These are phyloP conservation scores for Macrocybe gigantea DNA, from an alignment of 768 basidiomycete species.

Conservation along the genomic window DNA sequence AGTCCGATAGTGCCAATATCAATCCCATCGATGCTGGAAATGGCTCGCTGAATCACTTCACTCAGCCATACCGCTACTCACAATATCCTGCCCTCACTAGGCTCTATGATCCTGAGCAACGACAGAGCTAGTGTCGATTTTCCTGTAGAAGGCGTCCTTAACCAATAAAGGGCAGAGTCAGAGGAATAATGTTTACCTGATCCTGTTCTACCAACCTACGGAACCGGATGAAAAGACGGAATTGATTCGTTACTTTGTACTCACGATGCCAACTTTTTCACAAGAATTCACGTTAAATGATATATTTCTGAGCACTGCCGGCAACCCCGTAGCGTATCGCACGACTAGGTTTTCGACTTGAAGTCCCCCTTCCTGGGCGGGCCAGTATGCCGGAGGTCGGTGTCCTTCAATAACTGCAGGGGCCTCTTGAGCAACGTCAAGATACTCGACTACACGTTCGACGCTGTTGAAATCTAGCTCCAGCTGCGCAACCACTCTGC, in stretches of 20 bases:
- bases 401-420: slow-evolving; percentile 48
- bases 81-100: slow-evolving; percentile 51
- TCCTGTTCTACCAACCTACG: slow-evolving; percentile 62
- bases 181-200: slow-evolving; percentile 36
- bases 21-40: slow-evolving; percentile 56
- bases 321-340: slow-evolving; percentile 57
- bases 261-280: slow-evolving; percentile 66
- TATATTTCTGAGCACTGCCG: slow-evolving; percentile 49
- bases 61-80: slow-evolving; percentile 20
- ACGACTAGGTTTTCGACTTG: slow-evolving; percentile 54
- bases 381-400: slow-evolving; percentile 72
- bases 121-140: slow-evolving; percentile 55
- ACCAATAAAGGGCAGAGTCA: background rate
- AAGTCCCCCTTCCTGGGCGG: slow-evolving; percentile 52
- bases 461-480: slow-evolving; percentile 74
- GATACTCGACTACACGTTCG: slow-evolving; percentile 68
- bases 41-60: background rate
- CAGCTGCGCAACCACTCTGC: slow-evolving; percentile 59
- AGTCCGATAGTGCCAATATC: slow-evolving; percentile 65
- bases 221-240: background rate
- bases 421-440: slow-evolving; percentile 63
- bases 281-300: slow-evolving; percentile 54
- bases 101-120: slow-evolving; percentile 59
- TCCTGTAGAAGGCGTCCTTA: slow-evolving; percentile 21
- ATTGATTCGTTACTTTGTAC: slow-evolving; percentile 12